Base-by-base conservation (phyloP, 495 filamentous ascomycete species). In the Barbatosphaeria neglecta region DNA sequence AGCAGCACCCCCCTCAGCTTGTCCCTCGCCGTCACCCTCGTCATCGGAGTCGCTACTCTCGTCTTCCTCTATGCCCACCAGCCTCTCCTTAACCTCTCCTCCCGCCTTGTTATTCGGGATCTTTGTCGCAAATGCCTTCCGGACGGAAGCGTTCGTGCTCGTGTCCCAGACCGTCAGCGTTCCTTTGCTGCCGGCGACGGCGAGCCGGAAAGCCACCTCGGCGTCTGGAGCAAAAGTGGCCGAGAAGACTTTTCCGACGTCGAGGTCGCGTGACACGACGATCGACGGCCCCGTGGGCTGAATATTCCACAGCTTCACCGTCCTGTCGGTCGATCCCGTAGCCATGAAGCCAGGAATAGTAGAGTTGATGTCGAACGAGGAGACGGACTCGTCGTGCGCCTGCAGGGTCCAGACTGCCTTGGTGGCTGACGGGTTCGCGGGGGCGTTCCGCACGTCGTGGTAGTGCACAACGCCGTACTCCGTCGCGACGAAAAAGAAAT, bases 261-360 rank as follows among this genome's bases (percentile, higher is more conserved):
- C 93, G 28, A 96, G 68, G 65, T 97, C 86, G 24, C 92, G 81
- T 7, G 86, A 84, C 6, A 94, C 86, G 0, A 99, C 87, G 77
- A 99, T 85, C 49, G 79, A 83, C 3, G 90, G 90, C 0, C 81
- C 81, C 35, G 74, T 69, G n/a, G 84, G 58, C 49, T 81, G 75
- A 46, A 95, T 78, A 60, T 95, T 95, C 92, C 92, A 99, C 38
- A 99, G 72, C 74, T 99, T 99, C 39, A 97, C 87, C 19, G 82
- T 81, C 73, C 87, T 90, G 67, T 97, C 92, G 11, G 83, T 84
- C 1, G 88, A 95, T 1, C 87, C 92, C 7, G 92, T 96, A 4
- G 77, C 93, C 55, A 99, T 70, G 72, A 87, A 95, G 8, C 90
- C 92, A 1, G 92, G 92, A 47, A 99, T 86, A 31, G 77, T 65